A percentile compares a stretch with the other conserved stretches of the same genome.
phyloP scores from a whole-genome alignment of 2,329 filamentous ascomycete species.

The Akanthomyces uredinophilus region DNA sequence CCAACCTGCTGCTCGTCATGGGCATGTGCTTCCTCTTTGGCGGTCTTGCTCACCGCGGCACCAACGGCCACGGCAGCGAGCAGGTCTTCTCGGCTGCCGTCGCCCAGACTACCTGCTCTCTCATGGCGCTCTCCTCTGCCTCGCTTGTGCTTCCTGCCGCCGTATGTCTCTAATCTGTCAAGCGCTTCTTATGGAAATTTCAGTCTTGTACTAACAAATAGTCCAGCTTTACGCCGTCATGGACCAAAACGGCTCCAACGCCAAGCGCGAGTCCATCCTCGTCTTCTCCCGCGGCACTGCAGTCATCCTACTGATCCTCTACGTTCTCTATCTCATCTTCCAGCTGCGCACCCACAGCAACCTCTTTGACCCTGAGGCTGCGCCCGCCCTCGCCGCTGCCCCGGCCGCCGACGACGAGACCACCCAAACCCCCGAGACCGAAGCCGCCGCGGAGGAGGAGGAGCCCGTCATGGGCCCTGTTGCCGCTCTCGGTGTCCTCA shows the following conservation, averaged over 20 bases:
- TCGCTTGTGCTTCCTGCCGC: conserved; percentile 76
- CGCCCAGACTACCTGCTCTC: conserved; percentile 69
- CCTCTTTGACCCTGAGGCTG: conserved; percentile 58
- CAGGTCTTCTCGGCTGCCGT: conserved; percentile 72
- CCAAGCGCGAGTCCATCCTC: conserved; percentile 54
- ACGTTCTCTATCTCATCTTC: conserved; percentile 72
- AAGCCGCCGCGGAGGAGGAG: conserved; percentile 27
- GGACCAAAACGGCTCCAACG: conserved; percentile 36
- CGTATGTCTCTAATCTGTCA: conserved; percentile 30
- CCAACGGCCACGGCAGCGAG: conserved; percentile 55
- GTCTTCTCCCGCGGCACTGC: conserved; percentile 70
- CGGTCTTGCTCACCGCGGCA: conserved; percentile 57
- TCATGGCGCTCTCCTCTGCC: conserved; percentile 71
- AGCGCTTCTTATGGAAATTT: no score
- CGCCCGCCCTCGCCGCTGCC: neutral
- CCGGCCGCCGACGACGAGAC: conserved; percentile 38
- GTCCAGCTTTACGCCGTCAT: conserved; percentile 61
- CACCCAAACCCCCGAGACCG: conserved; percentile 42
- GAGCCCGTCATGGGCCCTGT: conserved; percentile 55
- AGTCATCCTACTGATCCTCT: conserved; percentile 68
- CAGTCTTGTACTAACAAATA: neutral
- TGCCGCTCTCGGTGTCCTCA: conserved; percentile 60
- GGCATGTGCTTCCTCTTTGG: conserved; percentile 77
- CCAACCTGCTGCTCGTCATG: conserved; percentile 84
- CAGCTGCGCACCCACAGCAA: conserved; percentile 70